Evolutionary conservation across 1,284 basidiomycete species (phyloP), one percentile per base, ranked within the genome.

Genomic region (Microbotryum violaceum): DNA sequence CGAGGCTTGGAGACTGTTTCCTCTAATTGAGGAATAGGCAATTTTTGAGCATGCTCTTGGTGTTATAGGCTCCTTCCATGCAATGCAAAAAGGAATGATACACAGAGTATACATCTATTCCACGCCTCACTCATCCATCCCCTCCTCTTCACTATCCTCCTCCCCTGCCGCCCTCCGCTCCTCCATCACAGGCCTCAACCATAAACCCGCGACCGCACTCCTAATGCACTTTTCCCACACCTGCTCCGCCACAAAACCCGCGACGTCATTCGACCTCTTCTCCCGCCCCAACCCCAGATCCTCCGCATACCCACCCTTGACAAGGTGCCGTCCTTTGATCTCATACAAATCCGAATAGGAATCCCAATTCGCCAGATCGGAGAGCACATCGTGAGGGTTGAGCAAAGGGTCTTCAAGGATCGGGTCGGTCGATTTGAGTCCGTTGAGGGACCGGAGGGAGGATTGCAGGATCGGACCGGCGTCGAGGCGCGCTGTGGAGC

Each of bases 141-240:
- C 31, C 8, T 31, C 25, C 9, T 27, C 46, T 49, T 45, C 27
- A 23, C 33, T 10, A 12, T 23, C n/a, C 8, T 20, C 51, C 7
- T 53, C n/a, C 33, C 37, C 33, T 21, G 3, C 23, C 33, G 2
- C 29, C 33, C 18, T 42, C n/a, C 7, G 14, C 51, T n/a, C 33
- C 33, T 12, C 33, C 37, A 42, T 20, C 23, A 75, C 44, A 49
- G 76, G 75, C 57, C 70, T 70, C 18, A 76, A 66, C 50, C 73
- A 76, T 57, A 94, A 75, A 1, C 83, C 87, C 59, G 87, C 86
- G 23, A 92, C 85, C 2, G 88, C 87, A 68, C 77, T 82, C 56
- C 86, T 78, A 52, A 94, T 74, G 25, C 89, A 89, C 69, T 90
- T 81, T 70, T 88, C 86, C 91, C 91, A 94, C 55, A 88, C 88